Evolutionary conservation across 768 basidiomycete genomes (phyloP).

Genomic region (Ramaria sp.): DNA sequence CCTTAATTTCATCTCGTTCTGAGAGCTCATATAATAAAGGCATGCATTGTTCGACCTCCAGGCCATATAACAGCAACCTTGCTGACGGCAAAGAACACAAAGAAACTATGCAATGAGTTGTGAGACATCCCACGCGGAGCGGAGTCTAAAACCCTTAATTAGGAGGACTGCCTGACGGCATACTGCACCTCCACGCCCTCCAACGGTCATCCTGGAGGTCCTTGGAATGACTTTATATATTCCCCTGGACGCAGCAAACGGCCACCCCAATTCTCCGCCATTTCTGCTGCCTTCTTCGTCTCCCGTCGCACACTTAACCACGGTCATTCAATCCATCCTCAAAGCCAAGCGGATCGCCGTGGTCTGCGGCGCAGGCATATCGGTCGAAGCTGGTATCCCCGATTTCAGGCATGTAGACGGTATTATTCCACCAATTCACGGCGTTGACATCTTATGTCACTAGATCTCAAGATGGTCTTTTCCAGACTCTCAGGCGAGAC

Average conservation of each 20-base stretch:
- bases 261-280: conserved; percentile 1
- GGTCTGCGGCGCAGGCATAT: conserved; percentile 83
- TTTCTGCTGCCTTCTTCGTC: neutral
- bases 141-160: neutral
- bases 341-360: conserved; percentile 81
- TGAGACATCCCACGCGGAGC: neutral
- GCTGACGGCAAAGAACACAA: too few relatives aligned
- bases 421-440: too few relatives aligned
- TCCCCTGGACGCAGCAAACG: neutral
- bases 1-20: too few relatives aligned
- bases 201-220: conserved; percentile 18
- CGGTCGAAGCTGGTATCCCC: conserved; percentile 79
- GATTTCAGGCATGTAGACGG: conserved; percentile 61
- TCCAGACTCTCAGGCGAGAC: conserved; percentile 46
- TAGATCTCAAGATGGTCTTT: conserved; percentile 8
- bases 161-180: conserved; percentile 13
- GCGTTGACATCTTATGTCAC: too few relatives aligned
- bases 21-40: too few relatives aligned
- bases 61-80: too few relatives aligned
- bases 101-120: too few relatives aligned
- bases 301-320: conserved; percentile 2
- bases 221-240: conserved; percentile 3
- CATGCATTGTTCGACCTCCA: too few relatives aligned
- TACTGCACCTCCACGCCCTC: conserved; percentile 46
- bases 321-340: conserved; percentile 51